These are phyloP conservation scores for Microbotryomycetes sp. DNA, from an alignment of 1,284 basidiomycete species.

Conservation along the genomic window DNA sequence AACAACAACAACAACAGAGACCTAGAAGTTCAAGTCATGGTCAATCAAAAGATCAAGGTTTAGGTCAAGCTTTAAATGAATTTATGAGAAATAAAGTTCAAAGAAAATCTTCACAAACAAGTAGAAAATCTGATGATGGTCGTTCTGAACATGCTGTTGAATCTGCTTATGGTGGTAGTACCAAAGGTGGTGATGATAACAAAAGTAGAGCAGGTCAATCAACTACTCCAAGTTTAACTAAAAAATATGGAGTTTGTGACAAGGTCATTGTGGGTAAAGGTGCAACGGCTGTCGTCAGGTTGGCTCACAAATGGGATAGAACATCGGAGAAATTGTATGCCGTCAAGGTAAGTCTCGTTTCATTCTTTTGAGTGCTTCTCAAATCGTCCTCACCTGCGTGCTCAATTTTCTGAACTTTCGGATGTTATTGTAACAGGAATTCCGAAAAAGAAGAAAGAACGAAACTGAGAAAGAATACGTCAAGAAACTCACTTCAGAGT, in stretches of 20 bases:
- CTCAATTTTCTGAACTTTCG: no score
- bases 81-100: slow-evolving; percentile 34
- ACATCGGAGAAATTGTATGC: slow-evolving; percentile 97
- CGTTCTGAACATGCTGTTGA: slow-evolving; percentile 24
- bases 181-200: slow-evolving; percentile 6
- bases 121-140: slow-evolving; percentile 32
- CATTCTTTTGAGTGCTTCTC: neutral
- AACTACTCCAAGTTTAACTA: slow-evolving; percentile 42
- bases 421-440: slow-evolving; percentile 80
- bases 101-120: slow-evolving; percentile 27
- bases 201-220: slow-evolving; percentile 13
- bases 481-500: slow-evolving; percentile 98
- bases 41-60: slow-evolving; percentile 10
- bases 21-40: neutral
- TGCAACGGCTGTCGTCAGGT: slow-evolving; percentile 88
- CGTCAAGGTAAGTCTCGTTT: slow-evolving; percentile 65
- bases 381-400: neutral
- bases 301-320: slow-evolving; percentile 98
- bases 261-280: slow-evolving; percentile 96
- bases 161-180: slow-evolving; percentile 26
- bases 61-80: slow-evolving; percentile 28
- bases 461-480: slow-evolving; percentile 99
- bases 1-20: neutral
- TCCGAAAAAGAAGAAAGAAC: slow-evolving; percentile 94
- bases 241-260: slow-evolving; percentile 97